These are phyloP conservation scores for Verticillium nubilum DNA, from an alignment of 2,329 filamentous ascomycete species.

Conservation along the genomic window DNA sequence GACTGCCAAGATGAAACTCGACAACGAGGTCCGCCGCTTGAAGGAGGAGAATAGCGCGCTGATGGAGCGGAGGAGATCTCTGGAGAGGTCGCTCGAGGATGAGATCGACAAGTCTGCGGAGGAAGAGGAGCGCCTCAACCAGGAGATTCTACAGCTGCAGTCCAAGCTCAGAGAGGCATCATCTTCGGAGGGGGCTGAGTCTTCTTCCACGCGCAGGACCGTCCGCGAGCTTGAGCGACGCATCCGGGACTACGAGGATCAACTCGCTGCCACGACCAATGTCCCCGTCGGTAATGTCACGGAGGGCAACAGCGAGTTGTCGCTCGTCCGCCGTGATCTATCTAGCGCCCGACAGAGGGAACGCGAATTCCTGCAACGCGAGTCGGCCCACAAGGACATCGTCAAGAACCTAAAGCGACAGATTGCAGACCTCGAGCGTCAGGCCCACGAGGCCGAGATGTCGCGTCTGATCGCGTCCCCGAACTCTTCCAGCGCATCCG, in stretches of 20 bases:
- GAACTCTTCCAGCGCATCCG: conserved; percentile 44
- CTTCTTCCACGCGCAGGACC: conserved; percentile 54
- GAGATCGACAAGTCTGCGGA: conserved; percentile 61
- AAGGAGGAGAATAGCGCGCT: conserved; percentile 58
- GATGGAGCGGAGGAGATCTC: conserved; percentile 47
- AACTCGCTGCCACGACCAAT: conserved; percentile 27
- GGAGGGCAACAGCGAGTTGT: conserved; percentile 49
- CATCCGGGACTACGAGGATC: conserved; percentile 48
- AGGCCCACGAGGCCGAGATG: conserved; percentile 59
- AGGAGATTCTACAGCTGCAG: conserved; percentile 49
- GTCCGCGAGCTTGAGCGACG: conserved; percentile 61
- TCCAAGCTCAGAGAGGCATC: conserved; percentile 36
- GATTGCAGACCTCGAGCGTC: conserved; percentile 61
- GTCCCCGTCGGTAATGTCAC: conserved; percentile 24
- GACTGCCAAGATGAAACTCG: conserved; percentile 61
- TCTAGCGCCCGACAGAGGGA: conserved; percentile 62
- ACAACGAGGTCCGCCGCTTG: conserved; percentile 60
- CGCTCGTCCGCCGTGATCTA: conserved; percentile 57
- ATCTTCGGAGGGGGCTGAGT: conserved; percentile 45
- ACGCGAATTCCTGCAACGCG: conserved; percentile 58
- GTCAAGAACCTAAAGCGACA: conserved; percentile 60
- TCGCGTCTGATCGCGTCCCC: conserved; percentile 40
- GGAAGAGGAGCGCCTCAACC: conserved; percentile 59
- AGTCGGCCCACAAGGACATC: conserved; percentile 55
- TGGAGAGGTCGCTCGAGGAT: conserved; percentile 59